These are phyloP conservation scores for Scortechinia acanthostroma DNA, from an alignment of 2,329 filamentous ascomycete species.

Conservation along the genomic window DNA sequence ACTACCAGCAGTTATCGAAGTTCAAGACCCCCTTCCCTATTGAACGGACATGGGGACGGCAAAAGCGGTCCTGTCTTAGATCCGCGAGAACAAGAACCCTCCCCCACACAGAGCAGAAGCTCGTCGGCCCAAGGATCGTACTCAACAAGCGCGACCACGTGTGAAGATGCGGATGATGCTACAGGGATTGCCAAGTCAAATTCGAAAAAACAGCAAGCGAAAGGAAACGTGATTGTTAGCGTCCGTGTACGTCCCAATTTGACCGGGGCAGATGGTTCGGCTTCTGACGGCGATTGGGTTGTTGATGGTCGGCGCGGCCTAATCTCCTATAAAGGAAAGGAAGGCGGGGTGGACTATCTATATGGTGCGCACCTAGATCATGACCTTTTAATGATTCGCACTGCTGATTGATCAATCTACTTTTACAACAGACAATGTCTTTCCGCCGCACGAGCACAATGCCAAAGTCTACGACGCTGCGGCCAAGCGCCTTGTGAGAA, in stretches of 20 bases:
- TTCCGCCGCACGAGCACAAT: slow-evolving; percentile 88
- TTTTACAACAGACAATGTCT: slow-evolving; percentile 74
- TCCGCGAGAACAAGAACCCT: background rate
- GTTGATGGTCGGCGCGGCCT: slow-evolving; percentile 79
- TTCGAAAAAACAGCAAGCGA: slow-evolving; percentile 5
- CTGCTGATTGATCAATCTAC: background rate
- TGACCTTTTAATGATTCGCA: background rate
- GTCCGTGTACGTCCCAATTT: slow-evolving; percentile 38
- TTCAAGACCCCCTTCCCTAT: background rate
- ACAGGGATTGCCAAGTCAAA: background rate
- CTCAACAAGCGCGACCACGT: slow-evolving; percentile 1
- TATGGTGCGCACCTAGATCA: slow-evolving; percentile 58
- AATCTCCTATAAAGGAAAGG: slow-evolving; percentile 75
- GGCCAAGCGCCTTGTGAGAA: slow-evolving; percentile 85
- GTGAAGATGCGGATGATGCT: background rate
- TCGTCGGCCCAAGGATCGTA: background rate
- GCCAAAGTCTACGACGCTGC: slow-evolving; percentile 88
- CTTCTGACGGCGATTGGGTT: slow-evolving; percentile 74
- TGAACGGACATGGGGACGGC: background rate
- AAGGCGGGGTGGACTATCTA: slow-evolving; percentile 83
- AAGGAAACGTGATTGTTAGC: slow-evolving; percentile 15
- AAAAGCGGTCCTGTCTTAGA: background rate
- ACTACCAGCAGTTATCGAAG: slow-evolving; percentile 1
- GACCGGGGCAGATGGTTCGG: slow-evolving; percentile 81
- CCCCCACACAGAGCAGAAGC: background rate